Conservation (phyloP, 768 basidiomycete species). For the Boletus subcaerulescens region DNA sequence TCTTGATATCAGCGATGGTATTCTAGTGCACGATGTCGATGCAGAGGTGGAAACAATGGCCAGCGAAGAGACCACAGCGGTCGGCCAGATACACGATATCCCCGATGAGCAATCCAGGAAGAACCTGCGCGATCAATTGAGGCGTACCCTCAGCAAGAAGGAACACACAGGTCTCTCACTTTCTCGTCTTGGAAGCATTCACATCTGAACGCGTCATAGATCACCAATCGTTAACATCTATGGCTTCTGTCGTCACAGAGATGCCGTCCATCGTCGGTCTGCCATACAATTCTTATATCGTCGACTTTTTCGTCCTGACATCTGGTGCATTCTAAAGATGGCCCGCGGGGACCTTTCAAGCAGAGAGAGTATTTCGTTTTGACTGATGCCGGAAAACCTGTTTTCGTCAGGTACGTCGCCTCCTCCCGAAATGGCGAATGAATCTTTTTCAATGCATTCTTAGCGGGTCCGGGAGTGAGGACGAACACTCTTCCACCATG, state of each 20-base stretch:
- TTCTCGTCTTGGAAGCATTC: slow-evolving; percentile 7
- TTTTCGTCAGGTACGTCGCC: slow-evolving; percentile 72
- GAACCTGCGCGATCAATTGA: slow-evolving; percentile 65
- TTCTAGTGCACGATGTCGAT: slow-evolving; percentile 69
- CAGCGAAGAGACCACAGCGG: slow-evolving; percentile 50
- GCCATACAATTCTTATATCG: slow-evolving; percentile 5
- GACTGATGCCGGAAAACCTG: slow-evolving; percentile 97
- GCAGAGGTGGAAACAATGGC: slow-evolving; percentile 54
- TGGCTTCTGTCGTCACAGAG: slow-evolving; percentile 33
- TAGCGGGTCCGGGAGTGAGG: slow-evolving; percentile 53
- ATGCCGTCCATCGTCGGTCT: slow-evolving; percentile 25
- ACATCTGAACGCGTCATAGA: slow-evolving; percentile 8
- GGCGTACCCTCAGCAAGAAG: slow-evolving; percentile 58
- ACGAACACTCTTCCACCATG: slow-evolving; percentile 72
- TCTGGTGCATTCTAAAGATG: slow-evolving; percentile 5
- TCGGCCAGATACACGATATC: slow-evolving; percentile 41
- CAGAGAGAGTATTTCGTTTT: slow-evolving; percentile 87
- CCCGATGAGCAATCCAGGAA: slow-evolving; percentile 61
- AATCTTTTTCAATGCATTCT: not conserved
- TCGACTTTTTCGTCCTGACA: slow-evolving; percentile 4
- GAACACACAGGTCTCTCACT: slow-evolving; percentile 43
- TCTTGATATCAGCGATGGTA: slow-evolving; percentile 63
- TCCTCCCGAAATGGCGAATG: not conserved
- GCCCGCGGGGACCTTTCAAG: slow-evolving; percentile 29
- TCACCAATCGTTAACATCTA: slow-evolving; percentile 11